Evolutionary conservation across 257 asterid species (phyloP).

Genomic region (Perilla frutescens): DNA sequence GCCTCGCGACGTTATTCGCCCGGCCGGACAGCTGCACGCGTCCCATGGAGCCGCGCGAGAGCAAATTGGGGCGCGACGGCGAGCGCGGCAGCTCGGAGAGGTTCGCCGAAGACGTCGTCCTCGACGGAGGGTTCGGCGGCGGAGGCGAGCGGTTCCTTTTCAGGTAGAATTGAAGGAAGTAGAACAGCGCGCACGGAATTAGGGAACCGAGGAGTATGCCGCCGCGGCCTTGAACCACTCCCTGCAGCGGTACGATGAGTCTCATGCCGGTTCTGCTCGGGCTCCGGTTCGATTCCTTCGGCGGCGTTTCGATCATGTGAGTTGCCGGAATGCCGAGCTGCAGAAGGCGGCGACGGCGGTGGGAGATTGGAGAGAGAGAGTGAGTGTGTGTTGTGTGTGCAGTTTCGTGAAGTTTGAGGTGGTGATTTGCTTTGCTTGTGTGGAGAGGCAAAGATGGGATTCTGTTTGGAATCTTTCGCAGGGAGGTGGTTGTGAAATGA

Average conservation of each 20-base stretch:
- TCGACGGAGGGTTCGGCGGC: conserved; percentile 52
- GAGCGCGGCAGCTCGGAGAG: conserved; percentile 65
- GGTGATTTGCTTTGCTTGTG: conserved; percentile 44
- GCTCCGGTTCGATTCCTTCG: conserved; percentile 42
- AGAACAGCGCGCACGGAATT: conserved; percentile 86
- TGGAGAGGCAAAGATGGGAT: conserved; percentile 53
- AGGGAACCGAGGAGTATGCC: conserved; percentile 87
- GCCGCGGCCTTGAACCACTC: conserved; percentile 92
- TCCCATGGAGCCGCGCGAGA: conserved; percentile 62
- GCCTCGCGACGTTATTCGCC: conserved; percentile 64
- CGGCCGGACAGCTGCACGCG: conserved; percentile 63
- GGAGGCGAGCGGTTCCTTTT: conserved; percentile 78
- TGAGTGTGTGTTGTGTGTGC: conserved; percentile 27
- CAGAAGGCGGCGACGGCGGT: conserved; percentile 34
- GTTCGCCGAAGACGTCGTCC: conserved; percentile 56
- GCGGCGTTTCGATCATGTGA: conserved; percentile 41
- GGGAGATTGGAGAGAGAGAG: conserved; percentile 27
- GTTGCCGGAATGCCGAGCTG: conserved; percentile 33
- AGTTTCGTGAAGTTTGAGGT: conserved; percentile 44
- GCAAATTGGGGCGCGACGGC: conserved; percentile 71
- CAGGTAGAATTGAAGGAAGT: conserved; percentile 82
- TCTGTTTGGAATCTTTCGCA: conserved; percentile 47
- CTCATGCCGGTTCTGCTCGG: conserved; percentile 72
- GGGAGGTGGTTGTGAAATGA: conserved; percentile 15
- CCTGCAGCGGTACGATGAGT: conserved; percentile 89